phyloP scores from a whole-genome alignment of 2,329 filamentous ascomycete species.

The Botrytis deweyae region DNA sequence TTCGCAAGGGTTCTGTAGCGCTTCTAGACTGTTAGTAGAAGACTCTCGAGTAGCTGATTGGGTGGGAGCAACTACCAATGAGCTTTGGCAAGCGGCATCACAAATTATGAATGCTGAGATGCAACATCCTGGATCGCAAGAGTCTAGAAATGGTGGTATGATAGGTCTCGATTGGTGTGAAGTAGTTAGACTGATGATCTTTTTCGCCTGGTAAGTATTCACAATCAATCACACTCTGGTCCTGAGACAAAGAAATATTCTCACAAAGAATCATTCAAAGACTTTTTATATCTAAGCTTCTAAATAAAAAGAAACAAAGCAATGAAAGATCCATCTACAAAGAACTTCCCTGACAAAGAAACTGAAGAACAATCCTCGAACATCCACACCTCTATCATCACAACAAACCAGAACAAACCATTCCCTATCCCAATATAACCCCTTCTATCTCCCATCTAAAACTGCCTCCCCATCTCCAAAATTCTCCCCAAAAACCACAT shows the following conservation, averaged over 20 bases:
- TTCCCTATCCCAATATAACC: not conserved
- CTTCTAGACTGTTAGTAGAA: too few species aligned
- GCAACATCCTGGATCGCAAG: not conserved
- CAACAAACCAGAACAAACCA: not conserved
- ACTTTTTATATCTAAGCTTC: too few species aligned
- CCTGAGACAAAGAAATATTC: not conserved
- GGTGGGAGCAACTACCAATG: too few species aligned
- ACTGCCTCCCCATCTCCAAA: not conserved
- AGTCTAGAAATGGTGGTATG: not conserved
- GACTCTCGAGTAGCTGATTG: too few species aligned
- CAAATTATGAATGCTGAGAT: too few species aligned
- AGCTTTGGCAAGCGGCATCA: too few species aligned
- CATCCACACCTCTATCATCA: accelerated
- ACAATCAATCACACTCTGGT: not conserved
- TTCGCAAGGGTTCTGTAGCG: too few species aligned
- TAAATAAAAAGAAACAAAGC: too few species aligned
- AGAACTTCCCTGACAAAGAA: not conserved
- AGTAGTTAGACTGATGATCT: too few species aligned
- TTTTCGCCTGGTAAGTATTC: too few species aligned
- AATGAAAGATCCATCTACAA: accelerated
- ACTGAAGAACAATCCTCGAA: not conserved
- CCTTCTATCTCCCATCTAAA: too few species aligned
- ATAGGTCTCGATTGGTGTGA: too few species aligned
- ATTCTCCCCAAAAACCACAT: not conserved
- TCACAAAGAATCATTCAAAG: not conserved